Evolutionary conservation across 1,284 basidiomycete species (phyloP).

Genomic region (Melampsora americana): DNA sequence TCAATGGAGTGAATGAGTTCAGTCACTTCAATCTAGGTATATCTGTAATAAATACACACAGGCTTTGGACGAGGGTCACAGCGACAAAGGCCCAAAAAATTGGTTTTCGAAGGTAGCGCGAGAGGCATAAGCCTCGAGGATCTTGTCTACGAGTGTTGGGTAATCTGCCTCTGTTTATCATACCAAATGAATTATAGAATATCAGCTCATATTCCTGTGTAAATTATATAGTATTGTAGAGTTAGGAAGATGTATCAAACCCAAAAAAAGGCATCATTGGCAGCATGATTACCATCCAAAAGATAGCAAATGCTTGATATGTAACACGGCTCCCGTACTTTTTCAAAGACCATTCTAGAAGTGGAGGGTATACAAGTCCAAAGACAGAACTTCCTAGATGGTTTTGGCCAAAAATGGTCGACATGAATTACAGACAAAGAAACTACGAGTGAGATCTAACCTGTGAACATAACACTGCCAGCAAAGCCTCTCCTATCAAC

Average conservation of each 20-base stretch:
- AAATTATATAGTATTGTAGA: background rate
- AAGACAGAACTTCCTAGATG: constrained; percentile 23
- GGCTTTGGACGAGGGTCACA: background rate
- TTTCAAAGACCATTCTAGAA: constrained; percentile 33
- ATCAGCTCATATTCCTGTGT: too few species aligned
- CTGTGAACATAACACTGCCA: constrained; percentile 23
- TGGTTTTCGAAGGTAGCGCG: constrained; percentile 16
- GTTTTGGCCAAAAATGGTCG: background rate
- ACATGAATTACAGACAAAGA: background rate
- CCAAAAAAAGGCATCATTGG: constrained; percentile 29
- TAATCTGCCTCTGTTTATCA: too few species aligned
- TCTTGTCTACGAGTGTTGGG: too few species aligned
- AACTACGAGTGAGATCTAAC: background rate
- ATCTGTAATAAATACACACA: too few species aligned
- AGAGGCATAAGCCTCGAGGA: too few species aligned
- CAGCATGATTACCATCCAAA: constrained; percentile 13
- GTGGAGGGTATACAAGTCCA: constrained; percentile 19
- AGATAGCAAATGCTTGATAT: constrained; percentile 9
- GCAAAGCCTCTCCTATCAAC: constrained; percentile 25
- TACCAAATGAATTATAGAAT: too few species aligned
- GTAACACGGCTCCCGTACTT: constrained; percentile 26
- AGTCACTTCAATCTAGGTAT: too few species aligned
- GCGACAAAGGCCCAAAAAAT: constrained; percentile 36
- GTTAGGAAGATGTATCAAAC: background rate
- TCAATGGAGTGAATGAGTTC: too few species aligned